These are phyloP conservation scores for Immersiporthe knoxdaviesiana DNA, from an alignment of 2,329 filamentous ascomycete species.

Conservation along the genomic window DNA sequence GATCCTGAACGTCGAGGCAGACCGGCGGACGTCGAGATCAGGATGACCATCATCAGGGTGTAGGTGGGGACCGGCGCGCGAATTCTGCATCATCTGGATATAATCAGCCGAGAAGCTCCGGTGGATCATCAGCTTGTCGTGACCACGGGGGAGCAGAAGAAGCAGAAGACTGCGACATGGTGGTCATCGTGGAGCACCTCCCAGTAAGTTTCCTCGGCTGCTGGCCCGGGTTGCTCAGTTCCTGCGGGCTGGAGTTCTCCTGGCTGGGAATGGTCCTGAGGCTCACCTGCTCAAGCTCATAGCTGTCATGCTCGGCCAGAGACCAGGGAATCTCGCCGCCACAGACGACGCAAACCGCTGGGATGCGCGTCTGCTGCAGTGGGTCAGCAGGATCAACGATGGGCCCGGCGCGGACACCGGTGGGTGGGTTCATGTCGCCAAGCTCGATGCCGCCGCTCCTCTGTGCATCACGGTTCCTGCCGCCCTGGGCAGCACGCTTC, in stretches of 20 bases:
- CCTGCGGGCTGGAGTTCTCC: not conserved
- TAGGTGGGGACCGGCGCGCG: no score
- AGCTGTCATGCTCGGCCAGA: not conserved
- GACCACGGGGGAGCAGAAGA: no score
- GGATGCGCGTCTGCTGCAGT: not conserved
- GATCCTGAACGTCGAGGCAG: not conserved
- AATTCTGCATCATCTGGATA: no score
- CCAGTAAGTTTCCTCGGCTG: not conserved
- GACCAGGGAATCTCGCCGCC: not conserved
- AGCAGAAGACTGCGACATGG: not conserved
- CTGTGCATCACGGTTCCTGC: no score
- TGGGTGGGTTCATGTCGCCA: not conserved
- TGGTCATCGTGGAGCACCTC: not conserved
- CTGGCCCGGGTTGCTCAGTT: not conserved
- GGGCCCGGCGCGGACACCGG: not conserved
- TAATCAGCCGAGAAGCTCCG: not conserved
- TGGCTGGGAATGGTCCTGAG: not conserved
- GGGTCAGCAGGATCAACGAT: not conserved
- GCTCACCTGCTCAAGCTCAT: not conserved
- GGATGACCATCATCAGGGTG: not conserved
- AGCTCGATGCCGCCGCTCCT: constrained; percentile 6
- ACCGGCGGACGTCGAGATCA: not conserved
- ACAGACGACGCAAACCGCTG: not conserved
- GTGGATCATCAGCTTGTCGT: not conserved
- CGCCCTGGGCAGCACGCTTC: no score